Conservation (phyloP, 176 grass and related monocot species). For the Dendrocalamus sinicus region DNA sequence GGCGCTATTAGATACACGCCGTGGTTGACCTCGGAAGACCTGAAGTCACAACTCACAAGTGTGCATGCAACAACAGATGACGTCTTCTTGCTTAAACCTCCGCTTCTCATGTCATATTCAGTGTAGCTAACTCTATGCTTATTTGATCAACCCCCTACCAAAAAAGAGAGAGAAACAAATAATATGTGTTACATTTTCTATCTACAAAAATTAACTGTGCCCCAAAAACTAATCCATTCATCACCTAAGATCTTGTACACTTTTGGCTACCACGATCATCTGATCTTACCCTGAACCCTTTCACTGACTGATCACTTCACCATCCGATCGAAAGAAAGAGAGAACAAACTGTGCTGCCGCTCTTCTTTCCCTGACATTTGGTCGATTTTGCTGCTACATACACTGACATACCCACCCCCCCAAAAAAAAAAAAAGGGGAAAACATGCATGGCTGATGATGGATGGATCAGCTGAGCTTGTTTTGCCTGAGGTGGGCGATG, state of each 20-base stretch:
- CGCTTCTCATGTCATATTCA: no score
- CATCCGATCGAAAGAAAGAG: not conserved
- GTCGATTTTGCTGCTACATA: slow-evolving; percentile 42
- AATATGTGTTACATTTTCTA: not conserved
- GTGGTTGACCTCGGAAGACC: not conserved
- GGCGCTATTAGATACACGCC: not conserved
- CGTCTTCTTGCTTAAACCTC: not conserved
- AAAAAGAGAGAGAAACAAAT: not conserved
- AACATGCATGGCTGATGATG: not conserved
- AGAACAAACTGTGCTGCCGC: not conserved
- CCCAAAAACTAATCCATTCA: not conserved
- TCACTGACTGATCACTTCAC: not conserved
- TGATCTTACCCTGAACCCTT: not conserved
- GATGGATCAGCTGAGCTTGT: slow-evolving; percentile 14
- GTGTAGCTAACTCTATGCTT: not conserved
- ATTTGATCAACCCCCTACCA: not conserved
- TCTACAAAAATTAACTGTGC: not conserved
- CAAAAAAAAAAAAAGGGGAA: not conserved
- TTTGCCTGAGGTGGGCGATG: slow-evolving; percentile 46
- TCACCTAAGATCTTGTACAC: not conserved
- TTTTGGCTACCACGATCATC: not conserved
- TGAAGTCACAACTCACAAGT: not conserved
- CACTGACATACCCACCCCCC: not conserved
- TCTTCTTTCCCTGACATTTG: slow-evolving; percentile 37
- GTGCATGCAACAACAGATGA: not conserved